Evolutionary conservation across 371 early-diverging fungal genomes (phyloP).

Genomic region (Dichotomocladium elegans): DNA sequence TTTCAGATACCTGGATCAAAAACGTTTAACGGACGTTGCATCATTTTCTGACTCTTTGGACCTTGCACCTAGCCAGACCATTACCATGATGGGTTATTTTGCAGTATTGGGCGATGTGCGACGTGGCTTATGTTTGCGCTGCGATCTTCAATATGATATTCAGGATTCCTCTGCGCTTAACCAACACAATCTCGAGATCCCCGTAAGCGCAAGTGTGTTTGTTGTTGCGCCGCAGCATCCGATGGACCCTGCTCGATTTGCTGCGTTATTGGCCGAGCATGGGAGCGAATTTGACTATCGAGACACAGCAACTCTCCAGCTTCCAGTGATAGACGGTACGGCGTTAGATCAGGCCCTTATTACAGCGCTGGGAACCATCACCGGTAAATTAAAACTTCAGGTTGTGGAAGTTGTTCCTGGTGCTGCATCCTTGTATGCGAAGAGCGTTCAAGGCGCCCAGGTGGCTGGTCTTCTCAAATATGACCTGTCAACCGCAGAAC

Average conservation of each 20-base stretch:
- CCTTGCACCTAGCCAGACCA: slow-evolving; percentile 26
- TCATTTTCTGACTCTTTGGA: slow-evolving; percentile 35
- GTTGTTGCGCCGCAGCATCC: slow-evolving; percentile 30
- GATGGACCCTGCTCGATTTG: slow-evolving; percentile 55
- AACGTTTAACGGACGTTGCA: slow-evolving; percentile 16
- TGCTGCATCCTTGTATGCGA: slow-evolving; percentile 71
- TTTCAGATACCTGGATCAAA: slow-evolving; percentile 14
- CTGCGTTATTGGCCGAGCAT: slow-evolving; percentile 48
- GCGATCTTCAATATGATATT: slow-evolving; percentile 31
- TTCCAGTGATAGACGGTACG: slow-evolving; percentile 15
- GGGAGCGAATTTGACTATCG: slow-evolving; percentile 50
- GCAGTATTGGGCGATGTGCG: slow-evolving; percentile 30
- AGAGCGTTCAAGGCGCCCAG: slow-evolving; percentile 58
- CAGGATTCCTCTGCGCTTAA: neutral
- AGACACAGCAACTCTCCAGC: slow-evolving; percentile 18
- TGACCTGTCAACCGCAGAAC: slow-evolving; percentile 21
- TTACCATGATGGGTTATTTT: slow-evolving; percentile 25
- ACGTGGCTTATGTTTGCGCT: slow-evolving; percentile 26
- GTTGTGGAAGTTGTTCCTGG: slow-evolving; percentile 70
- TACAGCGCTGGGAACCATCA: slow-evolving; percentile 47
- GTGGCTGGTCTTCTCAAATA: slow-evolving; percentile 73
- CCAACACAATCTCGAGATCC: slow-evolving; percentile 20
- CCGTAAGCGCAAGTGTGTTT: slow-evolving; percentile 49
- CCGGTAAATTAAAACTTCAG: slow-evolving; percentile 44
- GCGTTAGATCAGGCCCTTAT: slow-evolving; percentile 37